Base-by-base conservation (phyloP, 202 grass and related monocot genomes). In the Schoenoplectus tabernaemontani region DNA sequence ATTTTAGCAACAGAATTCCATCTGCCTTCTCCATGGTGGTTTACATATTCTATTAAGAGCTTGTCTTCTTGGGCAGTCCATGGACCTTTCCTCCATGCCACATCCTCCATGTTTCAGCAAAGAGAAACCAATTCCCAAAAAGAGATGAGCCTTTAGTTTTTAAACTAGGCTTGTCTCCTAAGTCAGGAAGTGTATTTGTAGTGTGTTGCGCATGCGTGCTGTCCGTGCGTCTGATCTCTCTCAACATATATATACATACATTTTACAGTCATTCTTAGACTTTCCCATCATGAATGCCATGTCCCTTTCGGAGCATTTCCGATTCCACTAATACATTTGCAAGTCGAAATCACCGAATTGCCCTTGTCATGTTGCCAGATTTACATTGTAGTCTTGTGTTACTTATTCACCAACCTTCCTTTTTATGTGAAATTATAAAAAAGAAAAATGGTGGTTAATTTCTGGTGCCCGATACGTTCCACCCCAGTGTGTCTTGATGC, bases 1-100 rank as follows among this genome's bases (percentile, higher is more conserved):
- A 86, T 43, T 84, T 94, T 90, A 84, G 91, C 91, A 88, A 98
- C 91, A 8, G 87, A 94, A 58, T 94, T 94, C 95, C 95, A 94
- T 81, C 91, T 82, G 36, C 95, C 95, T 59, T 98, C 95, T 22
- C 95, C 95, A 76, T 94, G 91, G 41, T 92, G 86, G 56, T 72
- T 84, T 46, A 98, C 91, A 83, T 98, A 88, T 13, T 92, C 82
- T 3, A 89, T 71, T 26, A 97, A 86, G 50, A 94, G 77, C 87
- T 82, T 86, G 84, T 97, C 95, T 79, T 97, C 95, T 63, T 94
- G 87, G 67, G 48, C 82, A 26, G 91, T 97, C 95, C 95, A 97
- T 16, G 95, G 95, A 4, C 95, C 95, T 56, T 97, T 97, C 77
- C 91, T 90, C 95, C 89, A 98, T 72, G 73, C 87, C 57, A 86